Evolutionary conservation across 2,329 filamentous ascomycete species (phyloP), one percentile per base, ranked within the genome.

Genomic region (Endocalyx cinctus): DNA sequence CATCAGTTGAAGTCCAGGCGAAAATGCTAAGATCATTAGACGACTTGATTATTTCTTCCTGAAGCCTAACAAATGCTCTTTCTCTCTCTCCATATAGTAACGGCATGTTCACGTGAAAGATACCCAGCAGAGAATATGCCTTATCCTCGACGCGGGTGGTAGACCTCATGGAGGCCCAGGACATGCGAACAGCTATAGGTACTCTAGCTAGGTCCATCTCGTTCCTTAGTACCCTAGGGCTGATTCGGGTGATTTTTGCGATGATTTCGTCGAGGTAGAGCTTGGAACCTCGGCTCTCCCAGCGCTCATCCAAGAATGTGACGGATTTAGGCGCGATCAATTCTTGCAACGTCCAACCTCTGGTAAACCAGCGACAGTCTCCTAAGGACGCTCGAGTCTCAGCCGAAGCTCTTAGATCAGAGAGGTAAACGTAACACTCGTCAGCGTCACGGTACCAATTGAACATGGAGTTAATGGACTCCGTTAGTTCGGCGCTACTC

Each of bases 41-140:
- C n/a, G n/a, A n/a, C n/a, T 30, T 30, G 4, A 30, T 10, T 51
- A 62, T 37, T 14, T 37, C 35, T 23, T 37, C 35, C 19, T 37
- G 35, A 6, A 37, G 25, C 14, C 35, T 10, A 7, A 27, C 23
- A 22, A 37, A 37, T 11, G 35, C 30, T 19, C 26, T 33, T 8
- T 16, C 17, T 10, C 31, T 27, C 25, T 30, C 28, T 11, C 28
- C 28, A 12, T 30, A 30, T 12, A 30, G 17, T 5, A 30, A 18
- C 10, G 28, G 28, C 28, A 30, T 30, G 28, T 30, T 30, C 4
- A 30, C 28, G 11, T 30, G 16, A 17, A 30, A 30, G 13, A 30
- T 6, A 15, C 28, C 28, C 13, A 30, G 15, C 7, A 30, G 17
- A n/a, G n/a, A 30, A 18, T 30, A 30, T 14, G 28, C 28, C n/a